Base-by-base conservation (phyloP, 2,329 filamentous ascomycete species). In the Colletotrichum cuscutae region DNA sequence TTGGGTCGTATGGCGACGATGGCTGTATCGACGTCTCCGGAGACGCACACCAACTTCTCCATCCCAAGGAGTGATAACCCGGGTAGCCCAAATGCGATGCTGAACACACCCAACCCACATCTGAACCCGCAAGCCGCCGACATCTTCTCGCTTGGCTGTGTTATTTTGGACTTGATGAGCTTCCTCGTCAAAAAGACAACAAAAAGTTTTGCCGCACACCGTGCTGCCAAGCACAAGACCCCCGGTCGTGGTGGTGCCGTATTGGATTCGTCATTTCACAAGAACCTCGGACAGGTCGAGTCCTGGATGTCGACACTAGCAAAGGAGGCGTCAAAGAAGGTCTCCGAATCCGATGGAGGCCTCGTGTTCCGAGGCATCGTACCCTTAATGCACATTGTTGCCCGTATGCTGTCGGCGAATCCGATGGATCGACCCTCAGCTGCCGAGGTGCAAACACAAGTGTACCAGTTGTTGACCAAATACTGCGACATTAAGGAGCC, bases 91-190 rank as follows among this genome's bases (percentile, higher is more conserved):
- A 78, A 78, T 49, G 78, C 82, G 54, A 82, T 80, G 76, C 77
- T 83, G 26, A 77, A 83, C 37, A 77, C 81, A 1, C 81, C 84
- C 1, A 84, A 83, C 28, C 83, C 84, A 1, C 84, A 85, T 46
- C 82, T 87, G 22, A 85, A 88, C 75, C 85, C 87, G 4, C 88
- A 89, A 75, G 88, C 89, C 73, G 89, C 91, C 57, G 93, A 95
- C 78, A 85, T 95, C 24, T 95, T 93, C 81, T 93, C 92, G 3
- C 85, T 95, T 1, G 93, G 90, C 11, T 93, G 92, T 79, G 87
- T 95, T 64, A 93, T 93, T 73, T 84, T 95, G 19, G 93, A 95
- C 75, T 87, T 95, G 35, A 79, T 95, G 24, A 91, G 90, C 26
- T 91, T 93, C 77, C 84, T 93, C 70, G 81, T 94, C 72, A 93